Conservation (phyloP, 805 yeast genomes). For the Yarrowia keelungensis region DNA sequence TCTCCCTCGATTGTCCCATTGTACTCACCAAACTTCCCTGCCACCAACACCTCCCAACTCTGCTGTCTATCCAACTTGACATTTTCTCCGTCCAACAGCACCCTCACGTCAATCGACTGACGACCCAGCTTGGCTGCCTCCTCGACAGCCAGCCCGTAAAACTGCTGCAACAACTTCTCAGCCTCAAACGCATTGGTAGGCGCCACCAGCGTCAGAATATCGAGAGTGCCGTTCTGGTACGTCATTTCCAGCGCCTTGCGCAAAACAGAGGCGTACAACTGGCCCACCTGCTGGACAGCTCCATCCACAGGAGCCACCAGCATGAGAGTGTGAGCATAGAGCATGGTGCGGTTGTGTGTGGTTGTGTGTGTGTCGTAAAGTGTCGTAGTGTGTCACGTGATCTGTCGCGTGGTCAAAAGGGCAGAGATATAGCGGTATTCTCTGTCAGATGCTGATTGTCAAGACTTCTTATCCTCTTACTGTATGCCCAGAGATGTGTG, state of each 20-base stretch:
- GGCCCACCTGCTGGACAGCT: slow-evolving; percentile 15
- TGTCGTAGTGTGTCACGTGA: neutral
- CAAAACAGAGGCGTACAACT: slow-evolving; percentile 43
- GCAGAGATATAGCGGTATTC: too few relatives aligned
- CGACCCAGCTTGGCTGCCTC: slow-evolving; percentile 42
- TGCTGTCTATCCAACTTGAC: slow-evolving; percentile 44
- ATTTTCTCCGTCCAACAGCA: slow-evolving; percentile 49
- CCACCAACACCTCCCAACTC: slow-evolving; percentile 50
- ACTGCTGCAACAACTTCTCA: slow-evolving; percentile 44
- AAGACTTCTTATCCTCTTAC: too few relatives aligned
- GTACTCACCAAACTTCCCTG: slow-evolving; percentile 45
- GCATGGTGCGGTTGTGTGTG: slow-evolving; percentile 14
- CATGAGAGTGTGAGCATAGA: slow-evolving; percentile 36
- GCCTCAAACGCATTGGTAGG: slow-evolving; percentile 44
- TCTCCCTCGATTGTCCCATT: neutral
- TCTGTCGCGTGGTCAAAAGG: neutral
- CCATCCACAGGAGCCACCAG: slow-evolving; percentile 38
- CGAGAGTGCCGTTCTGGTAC: slow-evolving; percentile 46
- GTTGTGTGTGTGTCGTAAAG: too few relatives aligned
- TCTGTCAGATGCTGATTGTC: too few relatives aligned
- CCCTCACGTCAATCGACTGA: slow-evolving; percentile 44
- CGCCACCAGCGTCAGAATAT: slow-evolving; percentile 46
- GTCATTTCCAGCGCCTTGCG: slow-evolving; percentile 47
- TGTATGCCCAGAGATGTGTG: too few relatives aligned
- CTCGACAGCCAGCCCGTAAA: slow-evolving; percentile 45